These are phyloP conservation scores for Cladosporium phlei DNA, from an alignment of 2,329 filamentous ascomycete genomes.

Conservation along the genomic window DNA sequence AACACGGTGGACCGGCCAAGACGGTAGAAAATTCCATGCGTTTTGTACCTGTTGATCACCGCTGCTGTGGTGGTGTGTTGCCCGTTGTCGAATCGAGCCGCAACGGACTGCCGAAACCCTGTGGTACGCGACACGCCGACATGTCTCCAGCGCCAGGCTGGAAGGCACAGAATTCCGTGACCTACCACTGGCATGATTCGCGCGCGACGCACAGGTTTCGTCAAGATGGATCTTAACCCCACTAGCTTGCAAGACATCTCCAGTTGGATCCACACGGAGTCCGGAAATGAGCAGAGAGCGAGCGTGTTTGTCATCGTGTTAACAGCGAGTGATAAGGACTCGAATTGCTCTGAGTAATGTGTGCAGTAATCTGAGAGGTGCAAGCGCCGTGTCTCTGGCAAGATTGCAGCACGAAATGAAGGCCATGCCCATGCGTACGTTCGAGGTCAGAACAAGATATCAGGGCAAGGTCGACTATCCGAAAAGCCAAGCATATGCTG, in stretches of 20 bases:
- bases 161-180: too few species aligned
- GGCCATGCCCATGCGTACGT: too few species aligned
- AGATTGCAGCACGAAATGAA: too few species aligned
- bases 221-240: slow-evolving; percentile 8
- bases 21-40: slow-evolving; percentile 4
- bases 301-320: slow-evolving; percentile 9
- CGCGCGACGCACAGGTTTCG: too few species aligned
- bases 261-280: slow-evolving; percentile 1
- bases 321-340: not conserved
- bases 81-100: slow-evolving; percentile 3
- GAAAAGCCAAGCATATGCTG: too few species aligned
- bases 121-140: not conserved
- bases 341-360: too few species aligned
- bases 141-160: slow-evolving; percentile 1
- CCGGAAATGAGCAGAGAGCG: slow-evolving; percentile 9
- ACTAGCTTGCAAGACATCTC: slow-evolving; percentile 2
- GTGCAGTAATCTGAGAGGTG: too few species aligned
- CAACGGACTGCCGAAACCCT: slow-evolving; percentile 4
- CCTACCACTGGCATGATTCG: too few species aligned
- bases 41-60: slow-evolving; percentile 1
- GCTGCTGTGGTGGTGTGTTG: not conserved
- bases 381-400: too few species aligned
- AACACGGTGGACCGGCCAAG: not conserved
- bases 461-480: too few species aligned
- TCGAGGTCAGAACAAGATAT: too few species aligned